These are phyloP conservation scores for Trichaptum fuscoviolaceum DNA, from an alignment of 768 basidiomycete species.

Conservation along the genomic window DNA sequence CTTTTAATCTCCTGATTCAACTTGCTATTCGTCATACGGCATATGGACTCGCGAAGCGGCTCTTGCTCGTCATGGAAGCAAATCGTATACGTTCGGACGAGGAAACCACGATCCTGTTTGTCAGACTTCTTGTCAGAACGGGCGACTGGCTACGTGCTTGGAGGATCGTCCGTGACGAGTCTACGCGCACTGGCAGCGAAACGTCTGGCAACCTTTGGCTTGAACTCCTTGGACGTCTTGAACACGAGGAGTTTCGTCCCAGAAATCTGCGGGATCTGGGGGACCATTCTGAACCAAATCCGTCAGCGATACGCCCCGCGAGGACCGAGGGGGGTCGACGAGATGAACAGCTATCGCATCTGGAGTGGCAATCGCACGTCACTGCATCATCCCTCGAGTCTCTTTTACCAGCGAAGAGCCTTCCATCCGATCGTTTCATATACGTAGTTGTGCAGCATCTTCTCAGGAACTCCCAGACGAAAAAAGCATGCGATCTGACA, in stretches of 20 bases:
- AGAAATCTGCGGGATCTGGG: not conserved
- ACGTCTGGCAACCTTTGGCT: slow-evolving; percentile 49
- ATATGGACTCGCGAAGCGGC: slow-evolving; percentile 38
- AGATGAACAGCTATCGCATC: not conserved
- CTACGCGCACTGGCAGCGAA: slow-evolving; percentile 9
- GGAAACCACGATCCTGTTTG: slow-evolving; percentile 52
- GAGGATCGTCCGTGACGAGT: slow-evolving; percentile 28
- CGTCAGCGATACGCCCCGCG: not conserved
- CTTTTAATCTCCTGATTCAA: slow-evolving; percentile 40
- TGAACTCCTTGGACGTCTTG: slow-evolving; percentile 47
- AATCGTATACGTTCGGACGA: slow-evolving; percentile 38
- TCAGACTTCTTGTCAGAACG: slow-evolving; percentile 50
- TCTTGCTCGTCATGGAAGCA: slow-evolving; percentile 44
- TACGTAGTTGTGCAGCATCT: slow-evolving; percentile 42
- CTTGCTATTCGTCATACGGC: slow-evolving; percentile 47
- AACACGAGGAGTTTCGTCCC: slow-evolving; percentile 12
- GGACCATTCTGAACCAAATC: not conserved
- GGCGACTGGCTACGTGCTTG: slow-evolving; percentile 59
- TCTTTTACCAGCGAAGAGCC: slow-evolving; percentile 22
- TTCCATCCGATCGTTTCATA: slow-evolving; percentile 40
- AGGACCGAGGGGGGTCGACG: not conserved
- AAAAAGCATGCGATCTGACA: slow-evolving; percentile 40
- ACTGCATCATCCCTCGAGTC: not conserved
- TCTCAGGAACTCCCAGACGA: slow-evolving; percentile 33
- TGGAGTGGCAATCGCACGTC: not conserved